A percentile compares a stretch with the other conserved stretches of the same genome.
phyloP scores from a whole-genome alignment of 2,329 filamentous ascomycete species.

The Talaromyces piceae region DNA sequence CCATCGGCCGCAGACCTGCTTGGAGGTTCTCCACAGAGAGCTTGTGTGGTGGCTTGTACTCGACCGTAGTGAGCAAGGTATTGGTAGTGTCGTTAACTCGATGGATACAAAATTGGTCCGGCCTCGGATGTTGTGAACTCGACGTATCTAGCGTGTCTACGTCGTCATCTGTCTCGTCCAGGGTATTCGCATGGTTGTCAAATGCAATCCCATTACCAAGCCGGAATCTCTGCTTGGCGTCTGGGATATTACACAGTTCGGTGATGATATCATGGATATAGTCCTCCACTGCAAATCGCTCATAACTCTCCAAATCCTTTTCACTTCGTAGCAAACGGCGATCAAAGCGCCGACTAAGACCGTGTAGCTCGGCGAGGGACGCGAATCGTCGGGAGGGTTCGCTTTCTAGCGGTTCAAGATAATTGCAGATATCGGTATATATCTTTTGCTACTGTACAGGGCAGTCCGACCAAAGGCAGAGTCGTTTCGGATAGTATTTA shows the following conservation, averaged over 20 bases:
- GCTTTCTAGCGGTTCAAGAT: slow-evolving; percentile 13
- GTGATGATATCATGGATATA: slow-evolving; percentile 11
- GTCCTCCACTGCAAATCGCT: slow-evolving; percentile 18
- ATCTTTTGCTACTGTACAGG: slow-evolving; percentile 14
- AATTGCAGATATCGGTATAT: slow-evolving; percentile 14
- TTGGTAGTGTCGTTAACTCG: slow-evolving; percentile 10
- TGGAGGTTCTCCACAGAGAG: slow-evolving; percentile 13
- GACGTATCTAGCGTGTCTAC: not conserved
- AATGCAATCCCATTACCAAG: slow-evolving; percentile 17
- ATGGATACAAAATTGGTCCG: slow-evolving; percentile 19
- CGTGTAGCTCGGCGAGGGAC: slow-evolving; percentile 14
- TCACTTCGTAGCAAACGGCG: not conserved
- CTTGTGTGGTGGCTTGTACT: slow-evolving; percentile 19
- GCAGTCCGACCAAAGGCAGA: slow-evolving; percentile 18
- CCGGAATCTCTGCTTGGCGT: slow-evolving; percentile 15
- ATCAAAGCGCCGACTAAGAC: slow-evolving; percentile 11
- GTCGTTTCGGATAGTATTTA: slow-evolving; percentile 19
- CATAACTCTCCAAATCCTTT: slow-evolving; percentile 13
- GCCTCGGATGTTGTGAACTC: not conserved
- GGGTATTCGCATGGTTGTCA: slow-evolving; percentile 16
- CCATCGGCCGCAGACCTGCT: slow-evolving; percentile 14
- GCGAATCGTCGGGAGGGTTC: slow-evolving; percentile 13
- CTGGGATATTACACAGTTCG: slow-evolving; percentile 15
- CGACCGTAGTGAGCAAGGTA: slow-evolving; percentile 13
- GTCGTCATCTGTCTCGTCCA: slow-evolving; percentile 9